These are phyloP conservation scores for Hypoxylon sp. DNA, from an alignment of 2,329 filamentous ascomycete genomes.

Conservation along the genomic window DNA sequence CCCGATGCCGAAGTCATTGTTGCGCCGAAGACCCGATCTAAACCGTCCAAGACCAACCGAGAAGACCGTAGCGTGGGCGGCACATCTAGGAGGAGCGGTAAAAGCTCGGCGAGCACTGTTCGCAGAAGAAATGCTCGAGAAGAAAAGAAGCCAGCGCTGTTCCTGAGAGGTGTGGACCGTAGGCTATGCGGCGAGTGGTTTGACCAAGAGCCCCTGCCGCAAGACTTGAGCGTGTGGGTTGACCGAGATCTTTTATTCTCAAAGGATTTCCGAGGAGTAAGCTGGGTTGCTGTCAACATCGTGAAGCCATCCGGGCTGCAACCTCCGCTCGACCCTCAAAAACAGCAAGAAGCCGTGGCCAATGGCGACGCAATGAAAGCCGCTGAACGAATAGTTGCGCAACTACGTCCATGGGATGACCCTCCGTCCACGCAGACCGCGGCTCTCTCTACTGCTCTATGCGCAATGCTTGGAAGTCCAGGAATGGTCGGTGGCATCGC, in stretches of 20 bases:
- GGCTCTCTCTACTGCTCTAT: constrained; percentile 80
- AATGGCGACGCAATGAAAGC: constrained; percentile 58
- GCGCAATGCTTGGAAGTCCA: constrained; percentile 73
- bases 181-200: constrained; percentile 78
- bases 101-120: constrained; percentile 76
- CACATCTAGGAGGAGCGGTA: constrained; percentile 79
- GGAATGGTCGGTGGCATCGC: constrained; percentile 86
- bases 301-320: constrained; percentile 82
- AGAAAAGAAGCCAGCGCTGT: constrained; percentile 72
- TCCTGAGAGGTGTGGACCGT: constrained; percentile 81
- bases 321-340: constrained; percentile 71
- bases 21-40: constrained; percentile 86
- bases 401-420: constrained; percentile 81
- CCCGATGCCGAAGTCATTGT: constrained; percentile 97
- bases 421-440: constrained; percentile 82
- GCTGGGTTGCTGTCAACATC: constrained; percentile 84
- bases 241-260: constrained; percentile 78
- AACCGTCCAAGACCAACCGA: constrained; percentile 68
- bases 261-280: constrained; percentile 76
- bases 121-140: constrained; percentile 66
- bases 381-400: constrained; percentile 77
- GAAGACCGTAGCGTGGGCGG: constrained; percentile 83
- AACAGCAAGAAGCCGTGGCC: constrained; percentile 72
- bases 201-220: constrained; percentile 66
- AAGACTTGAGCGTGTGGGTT: constrained; percentile 80